Conservation (phyloP, 805 yeast genomes). For the Metschnikowia proteae region DNA sequence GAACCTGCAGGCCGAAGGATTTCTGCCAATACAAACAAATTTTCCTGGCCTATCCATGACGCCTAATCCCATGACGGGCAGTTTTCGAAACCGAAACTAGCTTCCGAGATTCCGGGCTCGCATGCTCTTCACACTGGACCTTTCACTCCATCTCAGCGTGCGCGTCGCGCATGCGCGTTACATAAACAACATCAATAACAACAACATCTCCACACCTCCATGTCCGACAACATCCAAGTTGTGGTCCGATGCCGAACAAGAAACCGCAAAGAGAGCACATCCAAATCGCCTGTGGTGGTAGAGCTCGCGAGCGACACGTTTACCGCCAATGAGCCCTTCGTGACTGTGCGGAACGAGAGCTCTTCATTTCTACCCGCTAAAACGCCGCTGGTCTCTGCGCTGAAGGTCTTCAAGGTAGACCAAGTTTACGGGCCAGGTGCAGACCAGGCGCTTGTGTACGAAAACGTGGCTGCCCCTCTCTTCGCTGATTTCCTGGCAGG, state of each 20-base stretch:
- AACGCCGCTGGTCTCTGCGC: conserved; percentile 16
- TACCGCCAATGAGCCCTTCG: conserved; percentile 18
- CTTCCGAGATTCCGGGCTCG: no score
- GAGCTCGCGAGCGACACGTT: conserved; percentile 38
- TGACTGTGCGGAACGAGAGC: conserved; percentile 18
- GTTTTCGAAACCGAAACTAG: no score
- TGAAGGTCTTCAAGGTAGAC: conserved; percentile 56
- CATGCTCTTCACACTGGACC: neutral
- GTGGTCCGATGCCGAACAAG: conserved; percentile 55
- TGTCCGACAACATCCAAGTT: conserved; percentile 44
- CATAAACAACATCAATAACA: conserved; percentile 9
- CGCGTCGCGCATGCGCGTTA: conserved; percentile 7
- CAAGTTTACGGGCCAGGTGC: conserved; percentile 81
- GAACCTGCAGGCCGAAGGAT: no score
- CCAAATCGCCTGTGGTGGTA: conserved; percentile 47
- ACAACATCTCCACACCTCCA: conserved; percentile 4
- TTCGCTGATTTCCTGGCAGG: conserved; percentile 60
- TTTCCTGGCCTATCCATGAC: no score
- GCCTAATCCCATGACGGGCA: no score
- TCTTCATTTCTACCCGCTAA: conserved; percentile 21
- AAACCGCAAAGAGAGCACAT: conserved; percentile 39
- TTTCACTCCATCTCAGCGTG: conserved; percentile 1
- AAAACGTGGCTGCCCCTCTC: conserved; percentile 69
- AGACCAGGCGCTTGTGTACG: conserved; percentile 64
- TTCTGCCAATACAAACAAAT: no score